A percentile compares a stretch with the other conserved stretches of the same genome.
phyloP scores from a whole-genome alignment of 306 rosid species.

The Trifolium repens region DNA sequence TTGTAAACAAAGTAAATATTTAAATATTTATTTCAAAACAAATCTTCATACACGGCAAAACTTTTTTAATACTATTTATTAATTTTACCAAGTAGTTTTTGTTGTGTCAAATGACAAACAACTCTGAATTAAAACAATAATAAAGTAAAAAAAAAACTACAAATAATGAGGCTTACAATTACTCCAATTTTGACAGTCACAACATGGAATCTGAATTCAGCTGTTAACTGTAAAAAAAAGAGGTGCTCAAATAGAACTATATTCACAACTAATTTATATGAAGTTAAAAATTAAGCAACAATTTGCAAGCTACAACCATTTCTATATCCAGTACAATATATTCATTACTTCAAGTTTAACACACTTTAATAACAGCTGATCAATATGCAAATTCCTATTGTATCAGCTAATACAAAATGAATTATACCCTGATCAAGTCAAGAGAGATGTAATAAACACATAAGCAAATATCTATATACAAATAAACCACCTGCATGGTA shows the following conservation, averaged over 20 bases:
- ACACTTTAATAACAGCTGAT: conserved; percentile 37
- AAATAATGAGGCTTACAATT: not conserved
- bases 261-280: not conserved
- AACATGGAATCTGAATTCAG: not conserved
- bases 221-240: not conserved
- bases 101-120: not conserved
- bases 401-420: conserved; percentile 20
- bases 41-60: not conserved
- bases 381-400: conserved; percentile 23
- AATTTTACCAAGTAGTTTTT: not conserved
- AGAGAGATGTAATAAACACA: conserved; percentile 25
- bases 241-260: not conserved
- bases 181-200: not conserved
- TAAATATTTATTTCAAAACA: not conserved
- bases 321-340: conserved; percentile 22
- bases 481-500: conserved; percentile 28
- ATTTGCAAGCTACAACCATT: conserved; percentile 10
- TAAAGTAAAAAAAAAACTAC: not conserved
- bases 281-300: conserved; percentile 11
- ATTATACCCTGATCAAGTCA: conserved; percentile 33
- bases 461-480: conserved; percentile 34
- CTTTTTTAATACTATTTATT: not conserved
- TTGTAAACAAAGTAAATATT: not conserved
- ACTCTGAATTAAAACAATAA: not conserved
- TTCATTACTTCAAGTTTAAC: conserved; percentile 34